Conservation (phyloP, 208 protist genomes). For the Acanthamoeba lenticulata region DNA sequence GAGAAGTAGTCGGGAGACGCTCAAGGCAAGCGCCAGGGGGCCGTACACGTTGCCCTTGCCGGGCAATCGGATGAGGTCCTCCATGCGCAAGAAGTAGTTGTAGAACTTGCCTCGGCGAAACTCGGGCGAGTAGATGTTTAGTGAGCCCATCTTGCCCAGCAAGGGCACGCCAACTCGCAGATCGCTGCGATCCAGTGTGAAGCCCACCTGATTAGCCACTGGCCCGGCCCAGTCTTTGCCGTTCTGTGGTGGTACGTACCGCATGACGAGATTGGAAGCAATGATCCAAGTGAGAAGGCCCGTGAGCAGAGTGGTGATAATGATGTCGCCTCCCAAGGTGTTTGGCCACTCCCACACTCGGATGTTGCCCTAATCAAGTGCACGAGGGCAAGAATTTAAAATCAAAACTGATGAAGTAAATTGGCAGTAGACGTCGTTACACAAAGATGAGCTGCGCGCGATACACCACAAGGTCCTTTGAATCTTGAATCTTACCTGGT, state of each 20-base stretch:
- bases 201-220: no score
- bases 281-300: slow-evolving; percentile 12
- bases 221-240: no score
- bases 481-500: background rate
- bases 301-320: background rate
- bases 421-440: background rate
- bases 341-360: background rate
- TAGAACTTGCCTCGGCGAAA: slow-evolving; percentile 21
- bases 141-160: background rate
- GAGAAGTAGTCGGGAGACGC: background rate
- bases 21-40: no score
- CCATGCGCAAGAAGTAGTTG: slow-evolving; percentile 42
- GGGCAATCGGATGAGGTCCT: slow-evolving; percentile 16
- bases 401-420: background rate
- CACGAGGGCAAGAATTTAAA: no score
- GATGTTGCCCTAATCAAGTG: slow-evolving; percentile 13
- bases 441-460: no score
- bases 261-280: slow-evolving; percentile 22
- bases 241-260: background rate
- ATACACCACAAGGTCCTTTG: background rate
- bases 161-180: background rate
- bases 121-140: slow-evolving; percentile 12
- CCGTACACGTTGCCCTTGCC: slow-evolving; percentile 39
- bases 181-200: background rate
- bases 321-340: background rate